phyloP scores from a whole-genome alignment of 2,329 filamentous ascomycete genomes.

The Monascus ruber region DNA sequence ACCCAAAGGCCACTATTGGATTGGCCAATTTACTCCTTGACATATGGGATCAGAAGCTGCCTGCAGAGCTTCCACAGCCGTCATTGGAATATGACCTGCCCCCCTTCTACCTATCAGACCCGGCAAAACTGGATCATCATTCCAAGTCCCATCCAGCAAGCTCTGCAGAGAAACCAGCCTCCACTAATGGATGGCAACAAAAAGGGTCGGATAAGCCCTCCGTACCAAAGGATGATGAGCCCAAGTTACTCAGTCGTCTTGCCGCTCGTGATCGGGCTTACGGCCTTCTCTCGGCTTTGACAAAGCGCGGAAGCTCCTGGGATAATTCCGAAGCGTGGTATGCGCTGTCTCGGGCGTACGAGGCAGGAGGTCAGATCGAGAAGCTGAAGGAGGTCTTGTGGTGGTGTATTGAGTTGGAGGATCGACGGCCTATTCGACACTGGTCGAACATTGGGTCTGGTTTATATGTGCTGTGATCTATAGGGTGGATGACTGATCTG shows the following conservation, averaged over 20 bases:
- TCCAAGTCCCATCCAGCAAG: slow-evolving; percentile 1
- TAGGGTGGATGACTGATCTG: no score
- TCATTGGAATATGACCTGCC: slow-evolving; percentile 16
- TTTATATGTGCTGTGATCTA: slow-evolving; percentile 49
- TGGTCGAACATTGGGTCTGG: slow-evolving; percentile 63
- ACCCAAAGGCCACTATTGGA: slow-evolving; percentile 67
- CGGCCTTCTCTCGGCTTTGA: slow-evolving; percentile 67
- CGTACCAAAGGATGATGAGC: slow-evolving; percentile 34
- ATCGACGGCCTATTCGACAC: slow-evolving; percentile 63
- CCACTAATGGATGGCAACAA: no score
- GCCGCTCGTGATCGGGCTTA: slow-evolving; percentile 83
- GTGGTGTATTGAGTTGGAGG: slow-evolving; percentile 96
- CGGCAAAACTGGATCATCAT: slow-evolving; percentile 5
- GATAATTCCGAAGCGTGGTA: slow-evolving; percentile 92
- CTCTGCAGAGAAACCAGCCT: not conserved
- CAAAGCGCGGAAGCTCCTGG: slow-evolving; percentile 78
- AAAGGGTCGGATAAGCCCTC: slow-evolving; percentile 1
- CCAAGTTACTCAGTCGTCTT: slow-evolving; percentile 69
- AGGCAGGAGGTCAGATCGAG: slow-evolving; percentile 71
- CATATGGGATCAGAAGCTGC: slow-evolving; percentile 52
- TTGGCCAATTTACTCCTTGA: slow-evolving; percentile 79
- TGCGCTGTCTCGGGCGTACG: slow-evolving; percentile 72
- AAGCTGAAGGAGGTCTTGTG: slow-evolving; percentile 88
- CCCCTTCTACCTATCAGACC: slow-evolving; percentile 13
- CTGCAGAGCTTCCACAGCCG: slow-evolving; percentile 21